Evolutionary conservation across 2,329 filamentous ascomycete species (phyloP), one percentile per base, ranked within the genome.

Genomic region (Neonectria hederae): DNA sequence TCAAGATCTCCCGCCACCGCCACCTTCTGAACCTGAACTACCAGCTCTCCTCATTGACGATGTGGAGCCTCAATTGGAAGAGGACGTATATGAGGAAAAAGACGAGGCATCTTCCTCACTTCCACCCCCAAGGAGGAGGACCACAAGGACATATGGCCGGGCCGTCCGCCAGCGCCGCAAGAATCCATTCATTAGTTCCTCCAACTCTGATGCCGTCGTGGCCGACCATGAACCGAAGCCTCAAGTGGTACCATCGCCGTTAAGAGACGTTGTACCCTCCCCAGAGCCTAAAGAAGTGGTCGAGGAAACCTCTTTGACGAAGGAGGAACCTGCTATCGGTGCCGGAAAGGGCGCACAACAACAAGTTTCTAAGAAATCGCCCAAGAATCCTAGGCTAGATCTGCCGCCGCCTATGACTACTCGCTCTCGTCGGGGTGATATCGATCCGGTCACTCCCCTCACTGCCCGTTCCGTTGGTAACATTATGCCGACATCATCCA

Each of bases 21-120:
- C 60, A 5, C 71, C 69, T 6, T 72, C 75, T 3, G 78, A 79
- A 22, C 74, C 77, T 10, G 80, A 82, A 24, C 40, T 81, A 67
- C 67, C 80, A 59, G 46, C 76, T 64, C 61, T 78, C 3, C 54
- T 75, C 48, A 52, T 67, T 61, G 70, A 71, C 56, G 60, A 76
- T 30, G 53, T 64, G 19, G 51, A 71, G 21, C 14, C 51, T 10
- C 53, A 59, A 42, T 49, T 28, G 24, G 49, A 30, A 9, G 45
- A 63, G 8, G 58, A 49, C 10, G 35, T 38, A 38, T 38, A 38
- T 17, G 14, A n/a, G 14, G 69, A 66, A 1, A 58, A 68, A 5
- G 68, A 73, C n/a, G 63, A 67, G 5, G 73, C 75, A 21, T 63
- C 72, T 13, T 76, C 76, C 21, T 78, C 77, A 8, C 57, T 74